Evolutionary conservation across 1,284 basidiomycete species (phyloP), one percentile per base, ranked within the genome.

Genomic region (Pholiota adiposa): DNA sequence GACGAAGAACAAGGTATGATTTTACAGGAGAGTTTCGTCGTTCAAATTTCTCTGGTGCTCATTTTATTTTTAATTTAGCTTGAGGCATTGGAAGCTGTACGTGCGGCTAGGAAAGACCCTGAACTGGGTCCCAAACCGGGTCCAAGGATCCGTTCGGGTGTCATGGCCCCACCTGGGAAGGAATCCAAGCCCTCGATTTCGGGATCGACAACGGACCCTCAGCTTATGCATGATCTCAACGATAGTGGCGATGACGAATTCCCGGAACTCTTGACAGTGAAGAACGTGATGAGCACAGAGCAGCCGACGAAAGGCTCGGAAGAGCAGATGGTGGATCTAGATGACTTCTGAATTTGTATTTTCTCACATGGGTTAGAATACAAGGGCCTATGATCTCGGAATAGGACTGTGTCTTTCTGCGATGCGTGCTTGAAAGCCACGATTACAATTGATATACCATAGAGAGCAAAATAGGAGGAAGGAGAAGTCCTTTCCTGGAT

Each of bases 71-170:
- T 50, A 58, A 36, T 14, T 56, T 27, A 88, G 88, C 68, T 89
- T 52, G 79, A 82, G 34, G 76, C 76, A 0, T 72, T 89, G 27
- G 79, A 82, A 5, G 75, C 78, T 0, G 64, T 83, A 2, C 84
- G 82, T 40, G 70, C 73, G 3, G 77, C 78, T 14, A 76, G 81
- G 46, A 81, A 77, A 67, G 75, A 75, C 3, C 81, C 87, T 16
- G 69, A 73, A n/a, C 79, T 90, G 21, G 81, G 81, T 16, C 83
- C 83, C 7, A 74, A 79, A 46, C 83, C 83, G 18, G 86, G 88
- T 4, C 78, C 79, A 25, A 83, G 76, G 61, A 75, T 83, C 62
- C 80, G 80, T 33, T 85, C 84, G 14, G 81, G 81, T 11, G 82
- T 86, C 19, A 56, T 73, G n/a, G 72, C 67, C 4, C 77, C 77